Conservation (phyloP, 148 eudicot genomes). For the Vaccinium macrocarpon region DNA sequence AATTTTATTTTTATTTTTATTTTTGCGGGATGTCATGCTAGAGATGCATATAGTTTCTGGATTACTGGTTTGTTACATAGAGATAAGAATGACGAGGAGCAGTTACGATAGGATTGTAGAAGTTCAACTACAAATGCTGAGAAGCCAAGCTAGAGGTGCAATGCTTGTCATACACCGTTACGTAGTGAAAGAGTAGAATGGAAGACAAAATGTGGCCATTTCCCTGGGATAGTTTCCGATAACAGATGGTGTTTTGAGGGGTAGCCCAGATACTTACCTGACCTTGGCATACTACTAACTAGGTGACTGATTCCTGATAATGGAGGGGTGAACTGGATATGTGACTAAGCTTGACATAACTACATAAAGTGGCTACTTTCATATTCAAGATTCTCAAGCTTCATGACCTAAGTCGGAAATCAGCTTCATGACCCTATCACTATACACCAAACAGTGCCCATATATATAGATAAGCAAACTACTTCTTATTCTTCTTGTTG, state of each 20-base stretch:
- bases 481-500: not conserved
- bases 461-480: not conserved
- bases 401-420: not conserved
- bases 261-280: not conserved
- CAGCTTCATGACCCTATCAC: not conserved
- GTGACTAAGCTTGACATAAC: not conserved
- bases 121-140: not conserved
- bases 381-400: not conserved
- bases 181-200: not conserved
- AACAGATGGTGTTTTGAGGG: not conserved
- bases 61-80: not conserved
- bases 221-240: not conserved
- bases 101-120: not conserved
- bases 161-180: not conserved
- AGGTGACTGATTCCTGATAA: not conserved
- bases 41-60: not conserved
- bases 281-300: not conserved
- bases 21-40: not conserved
- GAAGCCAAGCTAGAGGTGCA: conserved; percentile 7
- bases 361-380: not conserved
- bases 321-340: conserved; percentile 3
- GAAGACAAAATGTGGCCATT: not conserved
- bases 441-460: conserved; percentile 1
- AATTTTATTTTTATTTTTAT: not conserved
- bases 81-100: not conserved